A percentile compares a stretch with the other conserved stretches of the same genome.
Conservation (phyloP, 139 green algal genomes). For the Zygnema cylindricum region DNA sequence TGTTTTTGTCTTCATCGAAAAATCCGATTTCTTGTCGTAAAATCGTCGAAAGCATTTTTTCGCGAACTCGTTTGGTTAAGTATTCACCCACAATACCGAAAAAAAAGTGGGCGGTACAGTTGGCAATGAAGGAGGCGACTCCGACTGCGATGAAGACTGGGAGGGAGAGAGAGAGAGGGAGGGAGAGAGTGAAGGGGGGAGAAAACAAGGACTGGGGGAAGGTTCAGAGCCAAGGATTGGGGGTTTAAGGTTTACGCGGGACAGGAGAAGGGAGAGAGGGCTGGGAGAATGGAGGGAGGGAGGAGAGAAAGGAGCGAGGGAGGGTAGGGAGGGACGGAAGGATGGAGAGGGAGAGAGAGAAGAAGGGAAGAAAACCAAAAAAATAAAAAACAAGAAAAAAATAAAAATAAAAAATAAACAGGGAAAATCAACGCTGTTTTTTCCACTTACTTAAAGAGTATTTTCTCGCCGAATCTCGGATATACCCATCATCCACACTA, state of each 20-base stretch:
- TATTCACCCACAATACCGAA: conserved; percentile 30
- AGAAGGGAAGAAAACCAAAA: too few relatives aligned
- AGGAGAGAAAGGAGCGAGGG: too few relatives aligned
- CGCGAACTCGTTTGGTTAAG: conserved; percentile 44
- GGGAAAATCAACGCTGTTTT: too few relatives aligned
- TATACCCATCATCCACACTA: not conserved
- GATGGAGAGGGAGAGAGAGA: too few relatives aligned
- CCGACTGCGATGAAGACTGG: conserved; percentile 8
- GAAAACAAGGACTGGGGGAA: not conserved
- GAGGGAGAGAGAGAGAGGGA: too few relatives aligned
- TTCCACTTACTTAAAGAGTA: too few relatives aligned
- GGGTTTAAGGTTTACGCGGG: not conserved
- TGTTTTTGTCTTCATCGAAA: conserved; percentile 35
- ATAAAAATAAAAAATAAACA: too few relatives aligned
- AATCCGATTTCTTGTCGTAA: conserved; percentile 40
- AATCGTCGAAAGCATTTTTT: conserved; percentile 14
- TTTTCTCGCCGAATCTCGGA: not conserved
- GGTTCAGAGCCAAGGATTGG: not conserved
- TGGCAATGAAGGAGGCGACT: not conserved
- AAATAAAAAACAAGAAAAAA: too few relatives aligned
- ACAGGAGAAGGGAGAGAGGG: not conserved
- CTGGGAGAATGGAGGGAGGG: not conserved
- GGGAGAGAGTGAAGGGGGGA: too few relatives aligned
- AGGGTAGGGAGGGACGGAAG: too few relatives aligned
- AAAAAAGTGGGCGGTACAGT: conserved; percentile 14